Conservation (phyloP, 352 stramenopile genomes). For the Phytophthora sp. region DNA sequence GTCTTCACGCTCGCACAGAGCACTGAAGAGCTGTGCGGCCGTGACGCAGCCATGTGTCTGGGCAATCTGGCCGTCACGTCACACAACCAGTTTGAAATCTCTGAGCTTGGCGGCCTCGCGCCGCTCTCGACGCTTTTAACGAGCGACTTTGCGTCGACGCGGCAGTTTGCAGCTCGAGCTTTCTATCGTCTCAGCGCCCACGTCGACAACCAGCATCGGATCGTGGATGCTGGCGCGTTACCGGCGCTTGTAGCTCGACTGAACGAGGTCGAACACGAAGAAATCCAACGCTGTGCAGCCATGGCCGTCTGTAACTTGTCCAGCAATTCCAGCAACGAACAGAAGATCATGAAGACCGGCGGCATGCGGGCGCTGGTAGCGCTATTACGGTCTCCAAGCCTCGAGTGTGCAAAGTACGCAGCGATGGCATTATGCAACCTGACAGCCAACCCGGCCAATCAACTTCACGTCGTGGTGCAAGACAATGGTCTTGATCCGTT, state of each 20-base stretch:
- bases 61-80: constrained; percentile 93
- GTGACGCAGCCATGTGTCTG: constrained; percentile 93
- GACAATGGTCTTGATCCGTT: constrained; percentile 75
- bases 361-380: constrained; percentile 70
- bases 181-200: constrained; percentile 92
- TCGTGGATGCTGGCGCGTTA: constrained; percentile 87
- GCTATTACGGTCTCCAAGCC: constrained; percentile 52
- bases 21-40: constrained; percentile 85
- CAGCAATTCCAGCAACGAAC: constrained; percentile 72
- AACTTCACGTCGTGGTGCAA: constrained; percentile 88
- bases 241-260: constrained; percentile 77
- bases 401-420: constrained; percentile 84
- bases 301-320: constrained; percentile 91
- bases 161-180: constrained; percentile 84
- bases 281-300: constrained; percentile 76
- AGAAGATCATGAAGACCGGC: constrained; percentile 80
- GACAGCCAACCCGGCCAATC: constrained; percentile 90
- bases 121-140: constrained; percentile 84
- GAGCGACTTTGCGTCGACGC: constrained; percentile 69
- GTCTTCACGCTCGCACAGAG: constrained; percentile 75
- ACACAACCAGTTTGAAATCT: constrained; percentile 92
- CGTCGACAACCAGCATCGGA: constrained; percentile 86
- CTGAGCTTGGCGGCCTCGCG: constrained; percentile 83
- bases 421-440: constrained; percentile 97
- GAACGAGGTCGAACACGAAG: constrained; percentile 37